Conservation (phyloP, 192 early-diverging fungal species). For the Coemansia sp. region DNA sequence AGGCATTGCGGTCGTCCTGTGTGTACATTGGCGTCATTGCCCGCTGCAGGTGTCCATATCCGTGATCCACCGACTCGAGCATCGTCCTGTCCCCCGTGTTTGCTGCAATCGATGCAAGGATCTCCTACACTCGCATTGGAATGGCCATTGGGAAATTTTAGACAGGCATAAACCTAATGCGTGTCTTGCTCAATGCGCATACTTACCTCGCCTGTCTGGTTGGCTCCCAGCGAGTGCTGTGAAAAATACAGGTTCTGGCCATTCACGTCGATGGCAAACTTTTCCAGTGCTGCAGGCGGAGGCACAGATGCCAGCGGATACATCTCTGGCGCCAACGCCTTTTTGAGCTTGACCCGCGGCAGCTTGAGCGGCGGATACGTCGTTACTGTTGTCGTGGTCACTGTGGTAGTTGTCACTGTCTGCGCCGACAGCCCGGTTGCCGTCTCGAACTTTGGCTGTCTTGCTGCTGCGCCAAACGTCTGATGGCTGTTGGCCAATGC, state of each 20-base stretch:
- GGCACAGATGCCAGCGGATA: slow-evolving; percentile 74
- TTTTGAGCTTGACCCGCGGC: slow-evolving; percentile 57
- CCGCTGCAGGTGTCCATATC: slow-evolving; percentile 17
- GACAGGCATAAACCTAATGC: background rate
- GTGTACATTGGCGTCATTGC: slow-evolving; percentile 54
- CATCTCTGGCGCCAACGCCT: slow-evolving; percentile 58
- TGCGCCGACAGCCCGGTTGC: slow-evolving; percentile 51
- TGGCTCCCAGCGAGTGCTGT: slow-evolving; percentile 49
- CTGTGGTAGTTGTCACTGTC: slow-evolving; percentile 68
- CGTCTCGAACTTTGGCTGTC: background rate
- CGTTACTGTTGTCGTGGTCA: slow-evolving; percentile 79
- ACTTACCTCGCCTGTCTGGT: slow-evolving; percentile 10
- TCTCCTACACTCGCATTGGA: slow-evolving; percentile 19
- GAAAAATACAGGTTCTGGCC: slow-evolving; percentile 70
- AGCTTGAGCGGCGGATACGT: slow-evolving; percentile 74
- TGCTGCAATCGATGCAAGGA: slow-evolving; percentile 25
- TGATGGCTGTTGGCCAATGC: too few species aligned
- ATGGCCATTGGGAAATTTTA: too few species aligned
- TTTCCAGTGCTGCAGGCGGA: slow-evolving; percentile 75
- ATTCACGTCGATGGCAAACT: slow-evolving; percentile 77
- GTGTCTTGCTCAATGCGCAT: background rate
- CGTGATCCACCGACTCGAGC: background rate
- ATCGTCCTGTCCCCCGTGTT: slow-evolving; percentile 5
- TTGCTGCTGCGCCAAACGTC: background rate
- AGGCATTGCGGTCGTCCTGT: slow-evolving; percentile 30